These are phyloP conservation scores for Lathyrus sativus DNA, from an alignment of 306 rosid species.

Conservation along the genomic window DNA sequence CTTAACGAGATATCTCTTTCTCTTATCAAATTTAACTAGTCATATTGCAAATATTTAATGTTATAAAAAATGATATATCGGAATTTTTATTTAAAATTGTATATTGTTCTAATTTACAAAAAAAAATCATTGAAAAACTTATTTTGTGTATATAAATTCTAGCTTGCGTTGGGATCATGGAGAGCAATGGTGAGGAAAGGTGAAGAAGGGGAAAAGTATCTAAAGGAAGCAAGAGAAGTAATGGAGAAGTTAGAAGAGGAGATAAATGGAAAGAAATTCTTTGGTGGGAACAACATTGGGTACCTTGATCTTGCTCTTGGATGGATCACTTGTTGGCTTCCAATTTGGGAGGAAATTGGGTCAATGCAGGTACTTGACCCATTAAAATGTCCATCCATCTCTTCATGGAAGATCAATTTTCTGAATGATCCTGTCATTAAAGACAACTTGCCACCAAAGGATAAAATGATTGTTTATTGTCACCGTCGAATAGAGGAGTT, in stretches of 20 bases:
- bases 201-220: constrained; percentile 33
- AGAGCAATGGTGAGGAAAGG: constrained; percentile 33
- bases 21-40: too few relatives aligned
- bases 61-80: too few relatives aligned
- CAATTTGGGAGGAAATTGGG: constrained; percentile 55
- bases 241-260: constrained; percentile 46
- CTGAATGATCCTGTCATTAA: constrained; percentile 40
- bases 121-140: too few relatives aligned
- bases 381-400: constrained; percentile 28
- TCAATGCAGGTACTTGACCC: constrained; percentile 43
- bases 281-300: constrained; percentile 56
- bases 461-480: constrained; percentile 38
- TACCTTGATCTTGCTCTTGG: constrained; percentile 56
- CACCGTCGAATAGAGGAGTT: constrained; percentile 12
- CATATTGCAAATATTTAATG: too few relatives aligned
- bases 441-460: constrained; percentile 45
- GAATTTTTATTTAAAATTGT: too few relatives aligned
- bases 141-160: too few relatives aligned
- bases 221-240: constrained; percentile 38
- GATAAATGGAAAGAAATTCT: constrained; percentile 45
- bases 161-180: constrained; percentile 33
- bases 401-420: constrained; percentile 41
- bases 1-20: too few relatives aligned
- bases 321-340: constrained; percentile 53
- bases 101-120: too few relatives aligned